Percentiles rank a stretch among this genome's conserved stretches.
Evolutionary conservation across 78 protist species (phyloP).

Genomic region (Pigoraptor vietnamica): DNA sequence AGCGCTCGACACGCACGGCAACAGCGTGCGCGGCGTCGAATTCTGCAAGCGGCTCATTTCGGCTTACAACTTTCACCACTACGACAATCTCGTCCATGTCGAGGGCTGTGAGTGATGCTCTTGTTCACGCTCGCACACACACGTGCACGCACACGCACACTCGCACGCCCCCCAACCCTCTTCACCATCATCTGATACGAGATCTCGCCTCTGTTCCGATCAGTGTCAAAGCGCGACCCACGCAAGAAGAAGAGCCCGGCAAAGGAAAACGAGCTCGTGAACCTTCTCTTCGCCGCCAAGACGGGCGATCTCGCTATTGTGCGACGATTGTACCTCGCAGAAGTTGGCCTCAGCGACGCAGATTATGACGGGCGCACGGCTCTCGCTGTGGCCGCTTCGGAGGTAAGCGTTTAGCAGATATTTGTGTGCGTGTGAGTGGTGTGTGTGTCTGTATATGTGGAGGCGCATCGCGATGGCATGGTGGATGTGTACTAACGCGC

Average conservation of each 20-base stretch:
- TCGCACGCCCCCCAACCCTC: no score
- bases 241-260: neutral
- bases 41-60: neutral
- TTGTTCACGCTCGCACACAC: no score
- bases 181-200: no score
- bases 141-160: no score
- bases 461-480: no score
- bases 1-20: neutral
- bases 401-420: no score
- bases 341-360: slow-evolving; percentile 9
- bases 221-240: neutral
- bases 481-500: no score
- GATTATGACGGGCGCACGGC: slow-evolving; percentile 70
- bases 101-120: neutral
- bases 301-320: neutral
- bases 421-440: no score
- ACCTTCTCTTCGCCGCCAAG: neutral
- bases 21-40: neutral
- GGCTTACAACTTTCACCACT: neutral
- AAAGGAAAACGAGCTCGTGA: neutral
- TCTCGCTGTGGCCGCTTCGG: slow-evolving; percentile 64
- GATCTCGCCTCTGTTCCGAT: no score
- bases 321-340: neutral
- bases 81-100: neutral
- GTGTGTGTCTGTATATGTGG: no score